A percentile compares a stretch with the other conserved stretches of the same genome.
These are phyloP conservation scores for Trypanosoma grayi DNA, from an alignment of 208 protist genomes.

Conservation along the genomic window DNA sequence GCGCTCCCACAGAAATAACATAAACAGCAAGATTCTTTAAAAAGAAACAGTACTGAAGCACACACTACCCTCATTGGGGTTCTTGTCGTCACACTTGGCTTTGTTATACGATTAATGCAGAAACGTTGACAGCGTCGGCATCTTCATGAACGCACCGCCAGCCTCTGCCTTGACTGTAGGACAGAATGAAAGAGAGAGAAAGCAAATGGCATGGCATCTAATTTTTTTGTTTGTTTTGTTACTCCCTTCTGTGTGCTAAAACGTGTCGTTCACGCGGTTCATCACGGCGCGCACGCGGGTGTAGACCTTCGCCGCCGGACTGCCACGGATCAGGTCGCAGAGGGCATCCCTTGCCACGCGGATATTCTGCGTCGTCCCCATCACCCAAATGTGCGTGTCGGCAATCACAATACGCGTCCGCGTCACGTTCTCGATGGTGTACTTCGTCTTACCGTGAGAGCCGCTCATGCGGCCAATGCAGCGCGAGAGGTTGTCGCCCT, in stretches of 20 bases:
- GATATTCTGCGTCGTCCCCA: constrained; percentile 99
- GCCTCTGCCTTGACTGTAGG: constrained; percentile 1
- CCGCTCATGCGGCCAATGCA: constrained; percentile 99
- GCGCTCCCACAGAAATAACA: background rate
- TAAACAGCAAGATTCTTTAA: no score
- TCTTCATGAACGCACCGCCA: constrained; percentile 25
- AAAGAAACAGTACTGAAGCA: no score
- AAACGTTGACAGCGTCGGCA: no score
- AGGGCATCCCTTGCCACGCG: constrained; percentile 97
- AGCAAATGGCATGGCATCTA: no score
- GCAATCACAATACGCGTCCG: constrained; percentile 99
- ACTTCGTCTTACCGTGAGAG: constrained; percentile 99
- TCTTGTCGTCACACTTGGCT: background rate
- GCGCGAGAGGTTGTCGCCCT: constrained; percentile 93
- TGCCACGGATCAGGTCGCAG: constrained; percentile 97
- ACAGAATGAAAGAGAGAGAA: constrained; percentile 8
- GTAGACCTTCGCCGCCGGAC: constrained; percentile 96
- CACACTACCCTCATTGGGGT: no score
- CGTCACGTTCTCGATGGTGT: constrained; percentile 99
- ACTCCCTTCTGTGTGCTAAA: constrained; percentile 44
- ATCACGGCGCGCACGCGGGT: constrained; percentile 95
- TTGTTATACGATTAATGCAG: constrained; percentile 14
- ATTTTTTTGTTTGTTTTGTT: background rate
- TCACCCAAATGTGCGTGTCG: constrained; percentile 98
- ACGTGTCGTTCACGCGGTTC: constrained; percentile 94